Percentiles rank a stretch among this genome's conserved stretches.
phyloP scores from a whole-genome alignment of 257 asterid species.

The Petunia secreta region DNA sequence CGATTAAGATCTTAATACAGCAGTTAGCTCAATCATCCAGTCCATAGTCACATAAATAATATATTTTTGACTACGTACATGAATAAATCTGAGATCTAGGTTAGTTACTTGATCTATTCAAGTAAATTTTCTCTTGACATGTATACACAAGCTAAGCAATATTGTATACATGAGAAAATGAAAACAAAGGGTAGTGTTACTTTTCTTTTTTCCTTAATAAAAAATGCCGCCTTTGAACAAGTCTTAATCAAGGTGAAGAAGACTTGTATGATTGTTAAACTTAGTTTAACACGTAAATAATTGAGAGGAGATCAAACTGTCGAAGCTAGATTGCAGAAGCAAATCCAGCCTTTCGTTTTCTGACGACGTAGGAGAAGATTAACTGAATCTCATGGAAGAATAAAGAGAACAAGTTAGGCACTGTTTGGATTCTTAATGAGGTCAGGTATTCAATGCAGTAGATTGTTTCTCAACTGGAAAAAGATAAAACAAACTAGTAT shows the following conservation, averaged over 20 bases:
- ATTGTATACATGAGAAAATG: neutral
- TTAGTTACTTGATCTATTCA: constrained; percentile 15
- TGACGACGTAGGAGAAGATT: constrained; percentile 36
- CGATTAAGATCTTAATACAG: neutral
- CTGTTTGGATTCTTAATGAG: neutral
- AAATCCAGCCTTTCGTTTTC: constrained; percentile 44
- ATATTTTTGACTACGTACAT: neutral
- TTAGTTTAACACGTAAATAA: neutral
- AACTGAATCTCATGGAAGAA: constrained; percentile 25
- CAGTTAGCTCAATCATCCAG: neutral
- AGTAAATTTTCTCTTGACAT: neutral
- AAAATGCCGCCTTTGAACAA: constrained; percentile 38
- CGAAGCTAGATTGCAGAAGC: constrained; percentile 26
- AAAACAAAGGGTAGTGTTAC: neutral
- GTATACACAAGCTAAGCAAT: constrained; percentile 18
- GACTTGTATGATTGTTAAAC: constrained; percentile 32
- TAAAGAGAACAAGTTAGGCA: neutral
- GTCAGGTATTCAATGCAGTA: neutral
- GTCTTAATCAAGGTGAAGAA: constrained; percentile 40
- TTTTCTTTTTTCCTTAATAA: constrained; percentile 4
- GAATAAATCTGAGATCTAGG: neutral
- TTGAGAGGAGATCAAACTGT: neutral
- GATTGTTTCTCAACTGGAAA: neutral
- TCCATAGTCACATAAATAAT: neutral
- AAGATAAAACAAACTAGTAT: neutral